Evolutionary conservation across 176 grass and related monocot genomes (phyloP).

Genomic region (Echinochloa phyllopogon): DNA sequence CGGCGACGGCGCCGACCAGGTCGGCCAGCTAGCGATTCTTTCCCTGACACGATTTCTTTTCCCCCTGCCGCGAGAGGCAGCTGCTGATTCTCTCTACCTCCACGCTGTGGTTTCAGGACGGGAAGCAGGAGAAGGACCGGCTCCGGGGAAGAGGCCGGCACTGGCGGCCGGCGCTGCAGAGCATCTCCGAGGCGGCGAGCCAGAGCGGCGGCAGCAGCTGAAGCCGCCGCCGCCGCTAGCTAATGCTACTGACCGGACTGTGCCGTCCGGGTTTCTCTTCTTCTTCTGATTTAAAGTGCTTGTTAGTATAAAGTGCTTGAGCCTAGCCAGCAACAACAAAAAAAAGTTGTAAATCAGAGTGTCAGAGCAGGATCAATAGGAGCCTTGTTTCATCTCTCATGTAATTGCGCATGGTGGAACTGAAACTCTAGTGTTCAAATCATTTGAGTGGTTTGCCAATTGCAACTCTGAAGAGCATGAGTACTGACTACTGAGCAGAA

Average conservation of each 20-base stretch:
- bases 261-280: slow-evolving; percentile 11
- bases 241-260: slow-evolving; percentile 27
- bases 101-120: slow-evolving; percentile 41
- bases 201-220: slow-evolving; percentile 47
- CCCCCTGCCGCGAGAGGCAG: not conserved
- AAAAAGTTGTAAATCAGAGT: slow-evolving; percentile 58
- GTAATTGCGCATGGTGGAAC: slow-evolving; percentile 23
- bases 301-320: slow-evolving; percentile 49
- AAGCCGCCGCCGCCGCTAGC: slow-evolving; percentile 37
- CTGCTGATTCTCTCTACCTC: not conserved
- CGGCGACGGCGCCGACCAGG: slow-evolving; percentile 46
- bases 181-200: slow-evolving; percentile 73
- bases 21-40: not conserved
- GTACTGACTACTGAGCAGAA: not conserved
- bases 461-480: not conserved
- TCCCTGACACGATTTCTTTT: not conserved
- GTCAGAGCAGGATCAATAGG: slow-evolving; percentile 49
- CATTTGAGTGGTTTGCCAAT: not conserved
- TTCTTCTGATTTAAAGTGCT: not conserved
- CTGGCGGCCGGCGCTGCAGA: slow-evolving; percentile 89
- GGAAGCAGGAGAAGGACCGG: slow-evolving; percentile 60
- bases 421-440: slow-evolving; percentile 1
- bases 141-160: slow-evolving; percentile 62
- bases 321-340: slow-evolving; percentile 27
- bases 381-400: slow-evolving; percentile 27